Evolutionary conservation across 129 eudicot species (phyloP).

Genomic region (Pulicaria dysenterica): DNA sequence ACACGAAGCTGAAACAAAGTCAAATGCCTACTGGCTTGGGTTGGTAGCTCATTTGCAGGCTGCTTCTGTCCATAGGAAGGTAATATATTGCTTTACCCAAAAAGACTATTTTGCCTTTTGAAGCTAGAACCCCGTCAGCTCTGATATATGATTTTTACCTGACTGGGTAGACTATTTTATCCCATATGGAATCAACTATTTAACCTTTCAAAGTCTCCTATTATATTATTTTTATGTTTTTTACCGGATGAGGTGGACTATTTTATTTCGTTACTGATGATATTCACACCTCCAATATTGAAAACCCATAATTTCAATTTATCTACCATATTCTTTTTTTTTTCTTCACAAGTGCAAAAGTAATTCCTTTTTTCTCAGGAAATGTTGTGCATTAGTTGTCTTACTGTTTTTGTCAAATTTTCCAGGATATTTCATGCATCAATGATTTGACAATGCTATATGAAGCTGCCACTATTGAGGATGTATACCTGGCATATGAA

Average conservation of each 20-base stretch:
- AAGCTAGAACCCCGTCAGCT: too few relatives aligned
- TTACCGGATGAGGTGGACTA: too few relatives aligned
- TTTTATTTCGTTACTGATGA: too few relatives aligned
- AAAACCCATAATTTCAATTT: neutral
- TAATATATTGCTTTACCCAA: conserved; percentile 5
- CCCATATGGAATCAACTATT: too few relatives aligned
- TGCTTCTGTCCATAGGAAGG: conserved; percentile 93
- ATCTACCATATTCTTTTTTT: neutral
- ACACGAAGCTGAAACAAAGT: conserved; percentile 96
- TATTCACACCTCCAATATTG: too few relatives aligned
- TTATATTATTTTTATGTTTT: too few relatives aligned
- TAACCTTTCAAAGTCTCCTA: too few relatives aligned
- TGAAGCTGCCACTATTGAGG: conserved; percentile 83
- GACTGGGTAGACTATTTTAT: too few relatives aligned
- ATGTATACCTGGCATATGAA: conserved; percentile 82
- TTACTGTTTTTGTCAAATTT: neutral
- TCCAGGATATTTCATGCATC: conserved; percentile 90
- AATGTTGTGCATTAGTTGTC: neutral
- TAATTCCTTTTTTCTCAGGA: neutral
- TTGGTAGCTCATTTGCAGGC: conserved; percentile 95
- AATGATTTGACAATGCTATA: conserved; percentile 77
- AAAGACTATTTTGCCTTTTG: conserved; percentile 3
- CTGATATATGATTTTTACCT: too few relatives aligned
- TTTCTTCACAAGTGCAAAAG: neutral
- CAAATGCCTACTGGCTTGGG: conserved; percentile 98